Percentiles rank a stretch among this genome's conserved stretches.
Evolutionary conservation across 139 green algal genomes (phyloP).

Genomic region (Diplosphaera chodatii): DNA sequence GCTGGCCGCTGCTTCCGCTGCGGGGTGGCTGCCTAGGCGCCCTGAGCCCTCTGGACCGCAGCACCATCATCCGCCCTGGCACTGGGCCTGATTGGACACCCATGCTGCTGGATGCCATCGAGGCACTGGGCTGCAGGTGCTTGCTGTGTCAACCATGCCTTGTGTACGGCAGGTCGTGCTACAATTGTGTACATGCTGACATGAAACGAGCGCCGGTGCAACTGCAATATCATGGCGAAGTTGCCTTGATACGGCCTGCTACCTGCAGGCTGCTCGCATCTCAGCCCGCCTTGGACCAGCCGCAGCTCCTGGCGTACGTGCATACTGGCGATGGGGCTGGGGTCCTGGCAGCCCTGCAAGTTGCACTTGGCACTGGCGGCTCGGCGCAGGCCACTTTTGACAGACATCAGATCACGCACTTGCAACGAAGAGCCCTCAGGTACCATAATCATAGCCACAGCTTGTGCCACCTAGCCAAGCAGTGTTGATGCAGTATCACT

Average conservation of each 20-base stretch:
- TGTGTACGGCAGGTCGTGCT: no score
- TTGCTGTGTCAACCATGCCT: no score
- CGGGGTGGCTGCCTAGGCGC: conserved; percentile 13
- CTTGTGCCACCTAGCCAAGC: no score
- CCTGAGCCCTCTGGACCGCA: neutral
- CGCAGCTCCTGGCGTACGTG: conserved; percentile 9
- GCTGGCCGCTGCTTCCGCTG: conserved; percentile 45
- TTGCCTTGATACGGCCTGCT: no score
- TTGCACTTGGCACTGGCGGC: neutral
- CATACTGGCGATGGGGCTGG: conserved; percentile 21
- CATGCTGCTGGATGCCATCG: neutral
- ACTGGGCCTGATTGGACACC: neutral
- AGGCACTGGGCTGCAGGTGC: conserved; percentile 1
- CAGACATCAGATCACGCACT: neutral
- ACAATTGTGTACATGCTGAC: no score
- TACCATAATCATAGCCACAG: no score
- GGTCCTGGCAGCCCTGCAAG: conserved; percentile 20
- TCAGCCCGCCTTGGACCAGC: neutral
- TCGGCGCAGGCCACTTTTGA: neutral
- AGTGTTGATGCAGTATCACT: no score
- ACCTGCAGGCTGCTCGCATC: neutral
- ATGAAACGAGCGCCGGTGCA: no score
- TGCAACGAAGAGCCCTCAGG: neutral
- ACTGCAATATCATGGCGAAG: no score
- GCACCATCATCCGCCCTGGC: conserved; percentile 4